Conservation (phyloP, 176 grass and related monocot species). For the Aegilops tauschii region DNA sequence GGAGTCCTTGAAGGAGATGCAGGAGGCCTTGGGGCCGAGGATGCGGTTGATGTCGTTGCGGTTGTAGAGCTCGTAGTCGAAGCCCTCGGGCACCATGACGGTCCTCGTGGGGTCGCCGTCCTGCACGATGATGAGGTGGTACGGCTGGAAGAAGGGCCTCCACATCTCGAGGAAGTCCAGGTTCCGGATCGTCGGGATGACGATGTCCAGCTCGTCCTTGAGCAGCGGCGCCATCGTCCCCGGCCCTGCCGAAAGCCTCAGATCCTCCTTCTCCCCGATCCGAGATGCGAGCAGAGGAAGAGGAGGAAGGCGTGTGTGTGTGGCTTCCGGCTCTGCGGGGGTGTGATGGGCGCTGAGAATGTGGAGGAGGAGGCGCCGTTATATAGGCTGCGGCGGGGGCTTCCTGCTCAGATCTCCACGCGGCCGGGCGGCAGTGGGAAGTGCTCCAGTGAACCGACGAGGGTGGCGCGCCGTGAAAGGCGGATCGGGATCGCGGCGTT, state of each 20-base stretch:
- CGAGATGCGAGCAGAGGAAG: neutral
- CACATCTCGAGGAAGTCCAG: slow-evolving; percentile 85
- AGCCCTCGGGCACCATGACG: slow-evolving; percentile 69
- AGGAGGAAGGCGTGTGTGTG: neutral
- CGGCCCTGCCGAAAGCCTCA: neutral
- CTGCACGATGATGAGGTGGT: slow-evolving; percentile 92
- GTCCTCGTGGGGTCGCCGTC: slow-evolving; percentile 72
- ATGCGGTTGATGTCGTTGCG: slow-evolving; percentile 77
- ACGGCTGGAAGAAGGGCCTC: slow-evolving; percentile 78
- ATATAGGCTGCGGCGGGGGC: slow-evolving; percentile 8
- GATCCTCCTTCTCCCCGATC: slow-evolving; percentile 5
- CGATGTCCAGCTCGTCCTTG: slow-evolving; percentile 84
- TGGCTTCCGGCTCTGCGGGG: slow-evolving; percentile 29
- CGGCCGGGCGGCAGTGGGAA: slow-evolving; percentile 1
- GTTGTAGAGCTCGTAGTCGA: slow-evolving; percentile 89
- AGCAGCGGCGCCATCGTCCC: slow-evolving; percentile 42
- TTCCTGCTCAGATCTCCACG: neutral
- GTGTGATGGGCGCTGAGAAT: slow-evolving; percentile 45
- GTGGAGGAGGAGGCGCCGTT: neutral
- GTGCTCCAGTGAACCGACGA: neutral
- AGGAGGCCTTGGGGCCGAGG: slow-evolving; percentile 55
- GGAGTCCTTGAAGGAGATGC: slow-evolving; percentile 86
- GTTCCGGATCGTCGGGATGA: slow-evolving; percentile 86
- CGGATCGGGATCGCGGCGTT: slow-evolving; percentile 23
- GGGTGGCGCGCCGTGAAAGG: slow-evolving; percentile 20